These are phyloP conservation scores for Sequoiadendron giganteum DNA, from an alignment of 75 land plant genomes.

Conservation along the genomic window DNA sequence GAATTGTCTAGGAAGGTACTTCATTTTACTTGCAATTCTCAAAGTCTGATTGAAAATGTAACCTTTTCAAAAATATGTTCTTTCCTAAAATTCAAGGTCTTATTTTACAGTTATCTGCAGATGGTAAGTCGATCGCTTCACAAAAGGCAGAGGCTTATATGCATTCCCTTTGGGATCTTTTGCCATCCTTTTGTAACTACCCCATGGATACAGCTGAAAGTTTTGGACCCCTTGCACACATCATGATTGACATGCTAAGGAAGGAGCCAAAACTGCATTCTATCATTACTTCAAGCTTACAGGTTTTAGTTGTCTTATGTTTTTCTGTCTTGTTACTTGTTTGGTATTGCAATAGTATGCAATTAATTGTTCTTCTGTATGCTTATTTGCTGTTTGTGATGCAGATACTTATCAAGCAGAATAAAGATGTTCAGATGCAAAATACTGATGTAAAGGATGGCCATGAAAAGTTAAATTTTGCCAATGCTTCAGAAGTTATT, in stretches of 20 bases:
- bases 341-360: background rate
- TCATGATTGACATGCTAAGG: conserved; percentile 44
- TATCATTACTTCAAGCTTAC: conserved; percentile 74
- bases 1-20: conserved; percentile 54
- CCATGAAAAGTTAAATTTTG: background rate
- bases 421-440: conserved; percentile 36
- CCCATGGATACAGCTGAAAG: conserved; percentile 79
- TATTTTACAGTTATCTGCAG: conserved; percentile 52
- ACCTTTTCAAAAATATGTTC: background rate
- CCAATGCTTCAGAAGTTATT: conserved; percentile 10
- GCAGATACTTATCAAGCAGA: conserved; percentile 69
- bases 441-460: conserved; percentile 12
- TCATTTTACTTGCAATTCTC: background rate
- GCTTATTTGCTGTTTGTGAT: conserved; percentile 7
- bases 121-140: conserved; percentile 53
- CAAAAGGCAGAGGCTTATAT: conserved; percentile 64
- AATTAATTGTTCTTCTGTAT: background rate
- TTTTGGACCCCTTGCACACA: conserved; percentile 49
- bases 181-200: conserved; percentile 90
- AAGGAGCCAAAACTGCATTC: conserved; percentile 69
- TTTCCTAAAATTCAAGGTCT: background rate
- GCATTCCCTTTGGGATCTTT: conserved; percentile 84
- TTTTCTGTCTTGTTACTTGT: background rate
- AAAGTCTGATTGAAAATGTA: background rate
- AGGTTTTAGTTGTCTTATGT: conserved; percentile 28